Conservation (phyloP, 768 basidiomycete genomes). For the Vishniacozyma victoriae region DNA sequence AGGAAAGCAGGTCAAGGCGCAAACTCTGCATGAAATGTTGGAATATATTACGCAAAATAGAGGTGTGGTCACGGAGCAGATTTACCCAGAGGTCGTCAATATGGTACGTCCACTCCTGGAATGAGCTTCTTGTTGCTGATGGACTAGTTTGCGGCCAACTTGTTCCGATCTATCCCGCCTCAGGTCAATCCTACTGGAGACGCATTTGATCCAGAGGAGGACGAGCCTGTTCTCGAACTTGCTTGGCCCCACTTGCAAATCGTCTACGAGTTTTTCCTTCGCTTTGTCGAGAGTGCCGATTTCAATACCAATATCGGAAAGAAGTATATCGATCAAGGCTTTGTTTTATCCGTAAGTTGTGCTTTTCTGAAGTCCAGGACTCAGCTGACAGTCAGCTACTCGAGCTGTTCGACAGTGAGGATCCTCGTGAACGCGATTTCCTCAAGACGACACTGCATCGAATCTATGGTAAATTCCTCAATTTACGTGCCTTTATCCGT, state of each 20-base stretch:
- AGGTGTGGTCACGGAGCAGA: slow-evolving; percentile 87
- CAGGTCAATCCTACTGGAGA: slow-evolving; percentile 97
- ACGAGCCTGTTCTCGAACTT: slow-evolving; percentile 95
- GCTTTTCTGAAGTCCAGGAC: neutral
- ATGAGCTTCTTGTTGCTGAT: neutral
- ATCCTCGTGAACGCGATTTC: slow-evolving; percentile 97
- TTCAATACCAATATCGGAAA: slow-evolving; percentile 98
- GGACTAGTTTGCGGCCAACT: slow-evolving; percentile 91
- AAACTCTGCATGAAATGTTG: slow-evolving; percentile 95
- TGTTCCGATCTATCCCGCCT: slow-evolving; percentile 99
- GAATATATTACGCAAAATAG: slow-evolving; percentile 97
- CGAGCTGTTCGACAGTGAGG: slow-evolving; percentile 97
- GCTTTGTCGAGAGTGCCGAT: slow-evolving; percentile 94
- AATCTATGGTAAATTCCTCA: slow-evolving; percentile 99
- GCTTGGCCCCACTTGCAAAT: slow-evolving; percentile 99
- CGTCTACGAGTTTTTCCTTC: slow-evolving; percentile 99
- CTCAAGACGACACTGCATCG: slow-evolving; percentile 97
- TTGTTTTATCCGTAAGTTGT: slow-evolving; percentile 63
- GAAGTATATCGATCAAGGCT: slow-evolving; percentile 91
- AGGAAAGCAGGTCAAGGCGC: slow-evolving; percentile 98
- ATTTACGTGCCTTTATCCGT: slow-evolving; percentile 95
- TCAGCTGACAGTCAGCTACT: slow-evolving; percentile 57
- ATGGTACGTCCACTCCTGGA: slow-evolving; percentile 62
- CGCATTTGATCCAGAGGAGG: slow-evolving; percentile 98
- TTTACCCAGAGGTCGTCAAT: slow-evolving; percentile 98